Conservation (phyloP, 129 eudicot genomes). For the Solidago caesia region DNA sequence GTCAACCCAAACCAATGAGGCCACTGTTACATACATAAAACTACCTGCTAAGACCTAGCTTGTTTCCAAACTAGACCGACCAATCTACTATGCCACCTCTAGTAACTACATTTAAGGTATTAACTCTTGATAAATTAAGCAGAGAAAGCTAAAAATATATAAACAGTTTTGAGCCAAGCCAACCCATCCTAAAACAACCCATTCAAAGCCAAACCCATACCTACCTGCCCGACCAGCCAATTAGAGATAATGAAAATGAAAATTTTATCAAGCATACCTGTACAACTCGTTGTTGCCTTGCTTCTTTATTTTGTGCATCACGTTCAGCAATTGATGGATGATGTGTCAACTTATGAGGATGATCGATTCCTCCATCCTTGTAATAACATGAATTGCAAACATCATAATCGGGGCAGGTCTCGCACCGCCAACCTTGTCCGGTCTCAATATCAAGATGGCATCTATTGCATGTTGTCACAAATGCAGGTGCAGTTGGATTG, state of each 20-base stretch:
- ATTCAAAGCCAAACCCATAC: too few relatives aligned
- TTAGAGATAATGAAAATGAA: neutral
- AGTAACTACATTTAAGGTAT: too few relatives aligned
- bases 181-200: too few relatives aligned
- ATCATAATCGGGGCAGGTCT: conserved; percentile 84
- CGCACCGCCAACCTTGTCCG: conserved; percentile 99
- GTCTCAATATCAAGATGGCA: conserved; percentile 86
- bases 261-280: conserved; percentile 51
- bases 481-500: conserved; percentile 93
- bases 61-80: too few relatives aligned
- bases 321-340: conserved; percentile 74
- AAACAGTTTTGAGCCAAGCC: too few relatives aligned
- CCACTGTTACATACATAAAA: too few relatives aligned
- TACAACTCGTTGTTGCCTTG: conserved; percentile 68
- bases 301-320: conserved; percentile 92
- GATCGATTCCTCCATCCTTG: conserved; percentile 69
- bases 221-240: too few relatives aligned
- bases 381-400: conserved; percentile 76
- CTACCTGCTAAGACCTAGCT: too few relatives aligned
- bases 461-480: conserved; percentile 65
- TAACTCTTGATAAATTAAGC: too few relatives aligned
- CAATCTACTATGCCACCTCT: too few relatives aligned
- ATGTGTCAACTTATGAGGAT: conserved; percentile 88
- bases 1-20: too few relatives aligned
- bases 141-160: too few relatives aligned